These are phyloP conservation scores for Elaeis oleifera DNA, from an alignment of 202 grass and related monocot genomes.

Conservation along the genomic window DNA sequence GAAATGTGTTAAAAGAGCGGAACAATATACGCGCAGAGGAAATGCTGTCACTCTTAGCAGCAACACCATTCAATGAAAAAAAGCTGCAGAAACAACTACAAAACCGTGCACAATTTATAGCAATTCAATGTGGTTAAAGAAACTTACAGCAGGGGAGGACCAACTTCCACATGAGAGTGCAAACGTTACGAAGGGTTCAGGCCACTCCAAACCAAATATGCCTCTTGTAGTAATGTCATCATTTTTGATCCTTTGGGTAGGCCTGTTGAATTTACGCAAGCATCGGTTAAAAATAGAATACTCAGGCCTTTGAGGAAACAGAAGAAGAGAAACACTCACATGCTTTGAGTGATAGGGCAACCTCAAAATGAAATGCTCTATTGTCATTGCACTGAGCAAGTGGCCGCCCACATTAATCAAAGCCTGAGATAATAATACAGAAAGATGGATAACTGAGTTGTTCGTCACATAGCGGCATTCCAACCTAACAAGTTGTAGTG, in stretches of 20 bases:
- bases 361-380: slow-evolving; percentile 91
- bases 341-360: slow-evolving; percentile 64
- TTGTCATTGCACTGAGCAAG: slow-evolving; percentile 85
- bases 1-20: no score
- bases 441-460: neutral
- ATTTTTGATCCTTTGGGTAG: slow-evolving; percentile 26
- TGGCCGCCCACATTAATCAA: slow-evolving; percentile 67
- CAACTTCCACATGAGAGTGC: slow-evolving; percentile 90
- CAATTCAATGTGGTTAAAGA: neutral
- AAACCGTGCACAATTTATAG: no score
- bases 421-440: slow-evolving; percentile 39
- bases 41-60: no score
- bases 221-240: slow-evolving; percentile 31
- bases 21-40: no score
- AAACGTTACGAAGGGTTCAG: slow-evolving; percentile 85
- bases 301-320: slow-evolving; percentile 2
- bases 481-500: neutral
- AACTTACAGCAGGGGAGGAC: slow-evolving; percentile 85
- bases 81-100: no score
- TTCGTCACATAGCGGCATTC: slow-evolving; percentile 1
- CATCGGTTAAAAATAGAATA: neutral
- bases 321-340: slow-evolving; percentile 33
- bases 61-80: no score
- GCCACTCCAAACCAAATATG: slow-evolving; percentile 76
- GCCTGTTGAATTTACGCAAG: slow-evolving; percentile 34